A percentile compares a stretch with the other conserved stretches of the same genome.
Conservation (phyloP, 129 eudicot species). For the Arctium lappa region DNA sequence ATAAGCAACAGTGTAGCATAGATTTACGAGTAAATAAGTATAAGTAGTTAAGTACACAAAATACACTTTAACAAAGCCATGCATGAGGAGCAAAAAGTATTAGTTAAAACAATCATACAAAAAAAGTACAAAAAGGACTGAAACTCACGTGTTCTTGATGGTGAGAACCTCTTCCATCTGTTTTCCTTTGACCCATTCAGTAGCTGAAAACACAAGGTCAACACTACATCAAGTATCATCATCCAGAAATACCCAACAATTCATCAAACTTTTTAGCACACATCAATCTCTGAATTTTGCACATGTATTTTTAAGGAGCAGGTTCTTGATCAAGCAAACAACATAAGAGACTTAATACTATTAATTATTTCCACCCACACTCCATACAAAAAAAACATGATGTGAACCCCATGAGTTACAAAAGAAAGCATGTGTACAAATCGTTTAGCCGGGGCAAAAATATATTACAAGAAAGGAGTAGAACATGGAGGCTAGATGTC, state of each 20-base stretch:
- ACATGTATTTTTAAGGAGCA: neutral
- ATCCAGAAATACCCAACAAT: neutral
- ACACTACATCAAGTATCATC: neutral
- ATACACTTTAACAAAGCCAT: neutral
- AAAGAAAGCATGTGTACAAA: neutral
- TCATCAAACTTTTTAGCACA: neutral
- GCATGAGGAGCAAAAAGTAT: neutral
- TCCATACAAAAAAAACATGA: no score
- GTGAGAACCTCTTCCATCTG: conserved; percentile 84
- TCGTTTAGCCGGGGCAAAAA: neutral
- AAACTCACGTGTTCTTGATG: conserved; percentile 84
- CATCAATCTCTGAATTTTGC: neutral
- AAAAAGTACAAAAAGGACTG: neutral
- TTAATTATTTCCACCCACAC: neutral
- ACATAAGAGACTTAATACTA: neutral
- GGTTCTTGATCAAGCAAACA: neutral
- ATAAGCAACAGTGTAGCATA: neutral
- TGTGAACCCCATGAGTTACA: neutral
- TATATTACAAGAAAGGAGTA: neutral
- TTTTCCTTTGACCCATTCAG: conserved; percentile 98
- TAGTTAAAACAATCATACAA: neutral
- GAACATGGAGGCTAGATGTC: neutral
- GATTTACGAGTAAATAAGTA: neutral
- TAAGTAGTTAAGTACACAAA: neutral
- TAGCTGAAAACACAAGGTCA: conserved; percentile 54